phyloP scores from a whole-genome alignment of 306 rosid species.

The Vigna angularis region DNA sequence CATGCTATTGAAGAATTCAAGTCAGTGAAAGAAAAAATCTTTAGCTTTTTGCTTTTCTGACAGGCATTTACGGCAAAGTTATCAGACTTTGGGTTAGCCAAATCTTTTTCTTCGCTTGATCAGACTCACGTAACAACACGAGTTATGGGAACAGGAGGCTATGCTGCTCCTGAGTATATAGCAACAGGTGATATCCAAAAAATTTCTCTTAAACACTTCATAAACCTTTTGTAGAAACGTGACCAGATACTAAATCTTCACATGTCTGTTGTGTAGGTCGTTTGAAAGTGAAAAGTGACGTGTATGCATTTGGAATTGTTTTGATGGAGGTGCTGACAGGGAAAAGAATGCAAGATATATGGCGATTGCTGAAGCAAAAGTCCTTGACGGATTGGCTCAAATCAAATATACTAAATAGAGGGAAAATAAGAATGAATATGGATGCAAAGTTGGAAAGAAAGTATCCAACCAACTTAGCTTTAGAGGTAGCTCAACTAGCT shows the following conservation, averaged over 20 bases:
- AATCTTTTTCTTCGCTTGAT: slow-evolving; percentile 66
- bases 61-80: slow-evolving; percentile 76
- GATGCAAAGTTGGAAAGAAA: slow-evolving; percentile 75
- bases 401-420: slow-evolving; percentile 56
- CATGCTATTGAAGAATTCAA: slow-evolving; percentile 1
- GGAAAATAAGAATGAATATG: slow-evolving; percentile 66
- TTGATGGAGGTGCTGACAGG: slow-evolving; percentile 80
- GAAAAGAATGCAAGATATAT: not conserved
- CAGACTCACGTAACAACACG: slow-evolving; percentile 75
- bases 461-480: slow-evolving; percentile 80
- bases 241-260: slow-evolving; percentile 9
- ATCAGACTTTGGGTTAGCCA: slow-evolving; percentile 93
- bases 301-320: slow-evolving; percentile 87
- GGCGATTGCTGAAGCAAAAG: not conserved
- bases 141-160: slow-evolving; percentile 74
- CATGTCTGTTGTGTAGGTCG: slow-evolving; percentile 61
- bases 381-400: too few relatives aligned
- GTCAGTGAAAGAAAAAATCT: not conserved
- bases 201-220: slow-evolving; percentile 2
- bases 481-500: slow-evolving; percentile 68
- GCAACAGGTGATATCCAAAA: slow-evolving; percentile 61
- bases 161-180: slow-evolving; percentile 88
- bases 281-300: slow-evolving; percentile 79
- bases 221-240: not conserved
- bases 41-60: slow-evolving; percentile 23